These are phyloP conservation scores for Effrenium voratum DNA, from an alignment of 73 alveolate species.

Conservation along the genomic window DNA sequence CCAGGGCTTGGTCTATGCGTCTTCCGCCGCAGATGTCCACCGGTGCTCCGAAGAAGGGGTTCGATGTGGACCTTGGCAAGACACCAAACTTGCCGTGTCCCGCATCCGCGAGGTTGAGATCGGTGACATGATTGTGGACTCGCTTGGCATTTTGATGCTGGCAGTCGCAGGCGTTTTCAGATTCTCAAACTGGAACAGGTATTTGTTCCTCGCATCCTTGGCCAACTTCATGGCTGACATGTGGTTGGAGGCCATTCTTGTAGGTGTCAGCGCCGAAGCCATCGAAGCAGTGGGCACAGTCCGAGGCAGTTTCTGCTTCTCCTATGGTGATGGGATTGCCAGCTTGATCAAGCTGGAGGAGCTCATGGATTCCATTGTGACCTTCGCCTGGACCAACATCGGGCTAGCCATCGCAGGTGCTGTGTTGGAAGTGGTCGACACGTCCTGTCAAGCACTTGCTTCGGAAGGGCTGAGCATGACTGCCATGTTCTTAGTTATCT, in stretches of 20 bases:
- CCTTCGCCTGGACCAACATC: not conserved
- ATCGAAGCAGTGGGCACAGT: not conserved
- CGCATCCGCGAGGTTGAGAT: not conserved
- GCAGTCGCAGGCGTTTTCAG: not conserved
- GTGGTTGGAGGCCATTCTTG: not conserved
- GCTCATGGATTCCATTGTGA: not conserved
- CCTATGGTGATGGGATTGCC: not conserved
- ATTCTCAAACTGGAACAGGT: not conserved
- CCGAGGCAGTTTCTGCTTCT: not conserved
- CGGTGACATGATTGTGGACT: not conserved
- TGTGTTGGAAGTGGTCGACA: not conserved
- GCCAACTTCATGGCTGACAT: not conserved
- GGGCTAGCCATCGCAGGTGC: not conserved
- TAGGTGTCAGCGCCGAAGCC: not conserved
- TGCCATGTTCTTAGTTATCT: not conserved
- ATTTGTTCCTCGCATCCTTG: not conserved
- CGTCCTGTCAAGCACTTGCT: not conserved
- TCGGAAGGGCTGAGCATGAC: too few species aligned
- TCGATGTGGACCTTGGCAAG: not conserved
- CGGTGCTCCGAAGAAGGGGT: not conserved
- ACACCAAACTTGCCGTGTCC: not conserved
- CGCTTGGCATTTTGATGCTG: not conserved
- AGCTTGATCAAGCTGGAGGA: not conserved
- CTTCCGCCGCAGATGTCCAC: not conserved
- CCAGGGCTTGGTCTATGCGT: not conserved